Evolutionary conservation across 352 stramenopile species (phyloP), one percentile per base, ranked within the genome.

Genomic region (Hyaloperonospora brassicae): DNA sequence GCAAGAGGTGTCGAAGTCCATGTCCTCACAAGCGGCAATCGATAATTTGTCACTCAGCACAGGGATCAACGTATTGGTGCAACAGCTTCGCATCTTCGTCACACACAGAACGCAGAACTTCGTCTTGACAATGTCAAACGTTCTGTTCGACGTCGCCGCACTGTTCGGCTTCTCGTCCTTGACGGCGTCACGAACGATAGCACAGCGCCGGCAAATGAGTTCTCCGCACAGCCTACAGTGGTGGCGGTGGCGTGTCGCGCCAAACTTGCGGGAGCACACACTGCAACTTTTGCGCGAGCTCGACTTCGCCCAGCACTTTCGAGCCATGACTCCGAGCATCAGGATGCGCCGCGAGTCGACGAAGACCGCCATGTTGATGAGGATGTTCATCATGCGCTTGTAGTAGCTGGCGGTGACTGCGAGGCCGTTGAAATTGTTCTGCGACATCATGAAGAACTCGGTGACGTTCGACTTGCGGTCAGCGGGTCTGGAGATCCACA

Each of bases 221-320:
- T 91, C 76, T 47, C 81, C 81, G 47, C 81, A 91, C n/a, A 91
- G 54, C 3, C 81, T 68, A 50, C 81, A 91, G 63, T 89, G 79
- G 53, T 92, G 81, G 21, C 81, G 78, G 6, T 73, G 70, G 8
- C 78, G 72, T n/a, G 75, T 82, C 2, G 78, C 62, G 10, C 69
- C 56, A 47, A 92, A 92, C 23, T 70, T 66, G 22, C 73, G 66
- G 31, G 79, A 71, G 52, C 81, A 92, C 2, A 89, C 71, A 22
- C 70, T 76, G 48, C 81, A 92, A 42, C 61, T 66, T 23, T 69
- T 71, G 13, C 81, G 73, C 22, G 67, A 68, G 5, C 51, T 24
- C 38, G 73, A 68, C 13, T 74, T 65, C 2, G 86, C 67, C 81
- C 79, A 89, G 21, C 65, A 59, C 21, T 68, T 62, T 13, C 67